phyloP scores from a whole-genome alignment of 306 rosid species.

The Myrica gale region DNA sequence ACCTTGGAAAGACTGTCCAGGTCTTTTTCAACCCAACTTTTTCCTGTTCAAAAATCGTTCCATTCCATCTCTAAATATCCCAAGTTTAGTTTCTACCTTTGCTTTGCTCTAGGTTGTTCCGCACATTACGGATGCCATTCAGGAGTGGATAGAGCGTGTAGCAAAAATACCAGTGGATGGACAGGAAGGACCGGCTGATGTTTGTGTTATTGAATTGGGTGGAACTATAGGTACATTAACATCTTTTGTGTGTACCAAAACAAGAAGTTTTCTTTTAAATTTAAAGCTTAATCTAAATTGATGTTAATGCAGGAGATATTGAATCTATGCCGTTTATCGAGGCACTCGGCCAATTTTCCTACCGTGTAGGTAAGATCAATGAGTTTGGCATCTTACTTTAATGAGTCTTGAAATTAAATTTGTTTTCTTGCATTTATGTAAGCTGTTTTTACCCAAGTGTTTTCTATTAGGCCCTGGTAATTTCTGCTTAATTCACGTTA shows the following conservation, averaged over 20 bases:
- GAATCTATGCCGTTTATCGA: slow-evolving; percentile 86
- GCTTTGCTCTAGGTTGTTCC: slow-evolving; percentile 66
- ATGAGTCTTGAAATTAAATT: slow-evolving; percentile 5
- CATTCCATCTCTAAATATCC: slow-evolving; percentile 9
- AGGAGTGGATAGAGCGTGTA: slow-evolving; percentile 89
- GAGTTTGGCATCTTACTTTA: slow-evolving; percentile 7
- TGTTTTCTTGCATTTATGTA: slow-evolving; percentile 14
- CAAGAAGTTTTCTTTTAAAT: not conserved
- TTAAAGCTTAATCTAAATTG: slow-evolving; percentile 22
- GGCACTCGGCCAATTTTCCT: slow-evolving; percentile 84
- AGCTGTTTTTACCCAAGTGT: slow-evolving; percentile 24
- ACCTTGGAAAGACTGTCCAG: slow-evolving; percentile 91
- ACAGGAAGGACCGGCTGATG: slow-evolving; percentile 80
- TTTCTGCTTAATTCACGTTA: slow-evolving; percentile 82
- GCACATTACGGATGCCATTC: slow-evolving; percentile 82
- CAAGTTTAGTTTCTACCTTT: slow-evolving; percentile 25
- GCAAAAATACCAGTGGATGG: slow-evolving; percentile 83
- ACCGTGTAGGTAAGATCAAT: slow-evolving; percentile 66
- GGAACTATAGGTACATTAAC: slow-evolving; percentile 73
- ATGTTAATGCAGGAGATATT: slow-evolving; percentile 64
- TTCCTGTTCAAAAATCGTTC: slow-evolving; percentile 11
- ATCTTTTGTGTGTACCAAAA: not conserved
- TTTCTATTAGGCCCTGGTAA: slow-evolving; percentile 58
- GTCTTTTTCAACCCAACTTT: slow-evolving; percentile 30
- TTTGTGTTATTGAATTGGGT: slow-evolving; percentile 87